These are phyloP conservation scores for Zopfochytrium polystomum DNA, from an alignment of 371 early-diverging fungal species.

Conservation along the genomic window DNA sequence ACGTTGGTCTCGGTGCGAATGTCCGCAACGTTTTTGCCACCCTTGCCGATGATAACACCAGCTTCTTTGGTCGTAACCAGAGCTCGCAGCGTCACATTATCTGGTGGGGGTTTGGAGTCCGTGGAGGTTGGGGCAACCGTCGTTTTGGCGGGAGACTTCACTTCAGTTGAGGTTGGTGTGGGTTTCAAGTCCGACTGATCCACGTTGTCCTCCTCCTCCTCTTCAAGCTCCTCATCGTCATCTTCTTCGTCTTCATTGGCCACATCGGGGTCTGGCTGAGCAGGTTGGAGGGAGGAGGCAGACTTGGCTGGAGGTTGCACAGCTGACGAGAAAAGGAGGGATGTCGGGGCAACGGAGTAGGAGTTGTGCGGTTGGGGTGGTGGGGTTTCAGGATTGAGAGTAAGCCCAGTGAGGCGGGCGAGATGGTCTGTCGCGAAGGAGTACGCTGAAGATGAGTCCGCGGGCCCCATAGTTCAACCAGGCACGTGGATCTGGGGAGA, in stretches of 20 bases:
- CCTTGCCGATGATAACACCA: slow-evolving; percentile 88
- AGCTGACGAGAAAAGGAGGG: neutral
- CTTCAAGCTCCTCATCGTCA: no score
- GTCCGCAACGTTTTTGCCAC: slow-evolving; percentile 78
- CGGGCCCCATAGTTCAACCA: no score
- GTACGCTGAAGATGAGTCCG: slow-evolving; percentile 13
- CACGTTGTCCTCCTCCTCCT: no score
- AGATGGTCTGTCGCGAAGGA: slow-evolving; percentile 28
- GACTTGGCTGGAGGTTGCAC: slow-evolving; percentile 2
- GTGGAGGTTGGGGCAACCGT: slow-evolving; percentile 2
- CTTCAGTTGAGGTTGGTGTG: no score
- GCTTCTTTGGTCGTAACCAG: slow-evolving; percentile 85
- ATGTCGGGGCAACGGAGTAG: no score
- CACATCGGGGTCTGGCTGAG: no score
- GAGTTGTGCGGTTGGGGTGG: slow-evolving; percentile 22
- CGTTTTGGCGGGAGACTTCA: slow-evolving; percentile 1
- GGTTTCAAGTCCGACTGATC: no score
- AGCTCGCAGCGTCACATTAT: slow-evolving; percentile 70
- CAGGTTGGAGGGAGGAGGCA: neutral
- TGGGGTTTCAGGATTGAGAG: slow-evolving; percentile 35
- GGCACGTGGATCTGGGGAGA: no score
- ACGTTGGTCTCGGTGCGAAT: slow-evolving; percentile 76
- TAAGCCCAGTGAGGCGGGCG: slow-evolving; percentile 37
- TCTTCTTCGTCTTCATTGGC: no score
- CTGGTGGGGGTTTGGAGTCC: no score